Conservation (phyloP, 768 basidiomycete species). For the Collybia sordida region DNA sequence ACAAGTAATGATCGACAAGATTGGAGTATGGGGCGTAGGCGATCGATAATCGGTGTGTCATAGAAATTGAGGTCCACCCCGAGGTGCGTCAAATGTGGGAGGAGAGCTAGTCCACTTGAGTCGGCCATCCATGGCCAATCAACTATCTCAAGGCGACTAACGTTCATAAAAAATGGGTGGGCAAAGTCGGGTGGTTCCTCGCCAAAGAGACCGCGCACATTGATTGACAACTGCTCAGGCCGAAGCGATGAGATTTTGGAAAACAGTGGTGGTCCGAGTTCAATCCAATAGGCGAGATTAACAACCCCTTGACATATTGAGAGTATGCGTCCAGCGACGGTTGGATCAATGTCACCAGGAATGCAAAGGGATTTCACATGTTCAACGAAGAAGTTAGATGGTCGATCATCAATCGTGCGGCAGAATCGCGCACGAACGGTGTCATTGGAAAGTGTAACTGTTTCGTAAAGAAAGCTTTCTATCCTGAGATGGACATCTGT, state of each 20-base stretch:
- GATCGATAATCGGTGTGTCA: slow-evolving; percentile 9
- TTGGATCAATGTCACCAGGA: slow-evolving; percentile 18
- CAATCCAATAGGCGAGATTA: slow-evolving; percentile 23
- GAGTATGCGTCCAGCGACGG: slow-evolving; percentile 16
- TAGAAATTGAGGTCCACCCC: slow-evolving; percentile 19
- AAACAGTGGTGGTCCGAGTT: slow-evolving; percentile 12
- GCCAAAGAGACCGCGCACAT: slow-evolving; percentile 20
- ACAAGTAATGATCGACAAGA: slow-evolving; percentile 18
- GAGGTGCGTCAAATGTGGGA: slow-evolving; percentile 22
- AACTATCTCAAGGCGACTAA: slow-evolving; percentile 23
- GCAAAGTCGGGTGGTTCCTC: slow-evolving; percentile 13
- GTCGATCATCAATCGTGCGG: slow-evolving; percentile 14
- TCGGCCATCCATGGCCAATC: slow-evolving; percentile 17
- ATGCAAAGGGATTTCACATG: slow-evolving; percentile 25
- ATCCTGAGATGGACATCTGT: slow-evolving; percentile 13
- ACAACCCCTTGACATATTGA: slow-evolving; percentile 22
- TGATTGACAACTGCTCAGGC: slow-evolving; percentile 22
- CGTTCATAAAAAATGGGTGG: slow-evolving; percentile 22
- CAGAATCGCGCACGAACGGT: slow-evolving; percentile 16
- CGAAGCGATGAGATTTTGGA: slow-evolving; percentile 15
- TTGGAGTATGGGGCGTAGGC: slow-evolving; percentile 15
- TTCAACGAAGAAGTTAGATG: slow-evolving; percentile 17
- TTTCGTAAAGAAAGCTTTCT: slow-evolving; percentile 21
- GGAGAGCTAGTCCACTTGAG: slow-evolving; percentile 9
- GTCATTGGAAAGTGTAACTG: slow-evolving; percentile 16